Percentiles rank a stretch among this genome's conserved stretches.
Conservation (phyloP, 2,329 filamentous ascomycete genomes). For the Curvularia spicifera region DNA sequence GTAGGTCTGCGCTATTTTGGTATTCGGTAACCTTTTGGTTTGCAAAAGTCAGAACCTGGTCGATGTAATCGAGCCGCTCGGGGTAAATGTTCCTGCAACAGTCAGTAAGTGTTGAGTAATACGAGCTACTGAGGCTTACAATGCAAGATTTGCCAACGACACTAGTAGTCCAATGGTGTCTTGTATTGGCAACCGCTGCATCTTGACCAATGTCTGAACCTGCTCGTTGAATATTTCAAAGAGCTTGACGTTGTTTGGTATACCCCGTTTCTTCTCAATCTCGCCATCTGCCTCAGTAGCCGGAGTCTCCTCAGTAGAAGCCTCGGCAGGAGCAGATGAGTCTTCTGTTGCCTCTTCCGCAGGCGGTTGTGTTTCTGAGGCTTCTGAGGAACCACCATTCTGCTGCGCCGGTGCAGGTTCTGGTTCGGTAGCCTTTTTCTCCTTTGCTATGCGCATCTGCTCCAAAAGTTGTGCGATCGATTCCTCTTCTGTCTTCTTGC, state of each 20-base stretch:
- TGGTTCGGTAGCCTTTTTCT: conserved; percentile 51
- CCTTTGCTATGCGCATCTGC: conserved; percentile 73
- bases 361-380: conserved; percentile 27
- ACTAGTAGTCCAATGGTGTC: conserved; percentile 93
- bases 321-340: conserved; percentile 36
- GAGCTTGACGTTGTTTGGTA: conserved; percentile 80
- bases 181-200: conserved; percentile 87
- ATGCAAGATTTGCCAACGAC: conserved; percentile 89
- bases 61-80: conserved; percentile 88
- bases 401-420: conserved; percentile 36
- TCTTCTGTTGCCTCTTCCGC: conserved; percentile 40
- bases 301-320: conserved; percentile 41
- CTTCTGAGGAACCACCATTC: conserved; percentile 41
- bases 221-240: conserved; percentile 98
- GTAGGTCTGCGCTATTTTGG: conserved; percentile 92
- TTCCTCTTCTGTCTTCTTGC: conserved; percentile 80
- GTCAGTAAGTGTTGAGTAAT: conserved; percentile 31
- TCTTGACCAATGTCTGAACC: conserved; percentile 90
- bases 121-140: conserved; percentile 57
- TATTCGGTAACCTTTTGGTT: conserved; percentile 86
- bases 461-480: conserved; percentile 80
- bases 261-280: conserved; percentile 59
- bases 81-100: conserved; percentile 80
- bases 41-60: conserved; percentile 90
- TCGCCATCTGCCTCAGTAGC: conserved; percentile 52